A percentile compares a stretch with the other conserved stretches of the same genome.
phyloP scores from a whole-genome alignment of 148 eudicot species.

The Nyssa sinensis region DNA sequence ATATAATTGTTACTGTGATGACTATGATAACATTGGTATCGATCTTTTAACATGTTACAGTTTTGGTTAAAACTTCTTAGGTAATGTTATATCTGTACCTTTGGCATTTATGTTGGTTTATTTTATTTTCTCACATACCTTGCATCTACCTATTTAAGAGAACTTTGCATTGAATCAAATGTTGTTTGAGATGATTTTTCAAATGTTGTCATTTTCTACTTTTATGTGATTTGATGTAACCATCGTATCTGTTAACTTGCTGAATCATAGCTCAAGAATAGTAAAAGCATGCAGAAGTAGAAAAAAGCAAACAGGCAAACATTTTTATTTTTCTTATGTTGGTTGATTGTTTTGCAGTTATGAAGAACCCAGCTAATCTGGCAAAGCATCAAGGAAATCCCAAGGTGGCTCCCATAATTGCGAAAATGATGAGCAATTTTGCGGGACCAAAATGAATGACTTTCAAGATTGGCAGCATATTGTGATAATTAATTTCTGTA shows the following conservation, averaged over 20 bases:
- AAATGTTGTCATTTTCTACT: background rate
- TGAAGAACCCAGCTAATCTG: constrained; percentile 98
- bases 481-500: too few species aligned
- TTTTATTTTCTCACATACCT: too few species aligned
- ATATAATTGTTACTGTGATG: background rate
- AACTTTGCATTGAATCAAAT: too few species aligned
- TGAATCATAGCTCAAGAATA: too few species aligned
- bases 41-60: background rate
- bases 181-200: background rate
- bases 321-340: background rate
- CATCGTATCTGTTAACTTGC: too few species aligned
- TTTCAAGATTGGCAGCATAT: background rate
- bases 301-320: too few species aligned
- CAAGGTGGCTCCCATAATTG: constrained; percentile 90
- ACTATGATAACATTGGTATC: background rate
- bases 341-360: constrained; percentile 51
- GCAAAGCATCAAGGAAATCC: constrained; percentile 92
- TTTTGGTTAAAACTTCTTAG: too few species aligned
- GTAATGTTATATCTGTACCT: too few species aligned
- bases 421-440: constrained; percentile 92
- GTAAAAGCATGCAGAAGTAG: too few species aligned
- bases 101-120: too few species aligned
- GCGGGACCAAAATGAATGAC: constrained; percentile 48
- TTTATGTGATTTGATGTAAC: too few species aligned
- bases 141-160: too few species aligned